These are phyloP conservation scores for Thinopyrum elongatum DNA, from an alignment of 176 grass and related monocot genomes.

Conservation along the genomic window DNA sequence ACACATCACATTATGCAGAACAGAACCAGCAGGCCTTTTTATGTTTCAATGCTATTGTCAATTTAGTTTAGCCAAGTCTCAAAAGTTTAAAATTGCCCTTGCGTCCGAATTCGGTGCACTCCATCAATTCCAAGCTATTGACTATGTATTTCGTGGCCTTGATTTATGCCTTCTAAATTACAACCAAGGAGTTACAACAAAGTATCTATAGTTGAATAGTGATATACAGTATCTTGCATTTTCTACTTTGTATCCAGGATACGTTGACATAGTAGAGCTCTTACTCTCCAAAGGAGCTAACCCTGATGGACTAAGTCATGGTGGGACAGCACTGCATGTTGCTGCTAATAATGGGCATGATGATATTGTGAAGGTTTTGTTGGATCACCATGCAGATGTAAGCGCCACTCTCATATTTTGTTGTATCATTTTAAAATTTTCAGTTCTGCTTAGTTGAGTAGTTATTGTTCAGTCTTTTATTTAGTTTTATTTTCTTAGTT, in stretches of 20 bases:
- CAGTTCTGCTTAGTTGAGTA: too few species aligned
- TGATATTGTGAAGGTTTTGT: constrained; percentile 39
- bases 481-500: too few species aligned
- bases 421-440: too few species aligned
- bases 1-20: background rate
- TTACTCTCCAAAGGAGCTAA: constrained; percentile 36
- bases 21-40: background rate
- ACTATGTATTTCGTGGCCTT: background rate
- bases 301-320: background rate
- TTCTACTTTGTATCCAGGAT: constrained; percentile 22
- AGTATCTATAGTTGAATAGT: background rate
- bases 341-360: background rate
- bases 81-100: background rate
- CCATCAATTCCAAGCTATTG: background rate
- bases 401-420: too few species aligned
- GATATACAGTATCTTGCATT: background rate
- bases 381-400: constrained; percentile 26
- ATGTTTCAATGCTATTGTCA: background rate
- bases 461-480: too few species aligned
- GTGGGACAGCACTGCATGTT: constrained; percentile 29
- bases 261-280: constrained; percentile 28
- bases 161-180: background rate
- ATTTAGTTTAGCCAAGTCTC: background rate
- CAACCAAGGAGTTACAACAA: background rate
- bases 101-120: background rate